Percentiles rank a stretch among this genome's conserved stretches.
These are phyloP conservation scores for Trypanosoma caninum DNA, from an alignment of 208 protist species.

Conservation along the genomic window DNA sequence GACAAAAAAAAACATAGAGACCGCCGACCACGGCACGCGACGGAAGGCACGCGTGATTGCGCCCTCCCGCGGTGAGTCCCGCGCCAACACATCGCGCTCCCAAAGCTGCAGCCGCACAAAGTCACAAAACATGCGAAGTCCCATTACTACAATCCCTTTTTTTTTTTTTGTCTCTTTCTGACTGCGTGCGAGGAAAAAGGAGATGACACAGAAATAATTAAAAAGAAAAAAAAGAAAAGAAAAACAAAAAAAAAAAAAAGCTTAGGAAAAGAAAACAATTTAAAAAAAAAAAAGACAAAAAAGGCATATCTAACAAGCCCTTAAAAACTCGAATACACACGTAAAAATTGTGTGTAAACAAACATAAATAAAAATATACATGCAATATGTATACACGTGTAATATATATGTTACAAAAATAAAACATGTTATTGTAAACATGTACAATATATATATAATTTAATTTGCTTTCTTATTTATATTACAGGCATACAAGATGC, in stretches of 20 bases:
- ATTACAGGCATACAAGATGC: too few relatives aligned
- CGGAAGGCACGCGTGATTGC: constrained; percentile 41
- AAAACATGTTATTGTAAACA: too few relatives aligned
- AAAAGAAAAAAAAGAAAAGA: constrained; percentile 2
- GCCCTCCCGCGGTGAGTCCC: constrained; percentile 46
- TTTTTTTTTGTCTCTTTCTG: too few relatives aligned
- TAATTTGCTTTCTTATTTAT: too few relatives aligned
- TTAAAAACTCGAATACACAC: not conserved
- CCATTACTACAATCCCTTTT: constrained; percentile 21
- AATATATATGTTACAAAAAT: too few relatives aligned
- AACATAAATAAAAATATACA: not conserved
- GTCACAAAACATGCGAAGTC: constrained; percentile 65
- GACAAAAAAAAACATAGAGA: constrained; percentile 79
- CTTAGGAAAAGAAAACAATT: not conserved
- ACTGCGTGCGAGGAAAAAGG: too few relatives aligned
- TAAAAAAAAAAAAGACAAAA: not conserved
- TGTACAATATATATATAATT: too few relatives aligned
- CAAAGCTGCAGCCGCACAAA: constrained; percentile 68
- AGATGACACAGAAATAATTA: too few relatives aligned
- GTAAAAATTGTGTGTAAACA: not conserved
- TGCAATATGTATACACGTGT: too few relatives aligned
- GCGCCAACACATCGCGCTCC: constrained; percentile 61
- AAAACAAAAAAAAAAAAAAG: not conserved
- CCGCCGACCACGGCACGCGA: constrained; percentile 71
- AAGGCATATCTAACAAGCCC: not conserved